A percentile compares a stretch with the other conserved stretches of the same genome.
Conservation (phyloP, 768 basidiomycete genomes). For the Suillus americanus region DNA sequence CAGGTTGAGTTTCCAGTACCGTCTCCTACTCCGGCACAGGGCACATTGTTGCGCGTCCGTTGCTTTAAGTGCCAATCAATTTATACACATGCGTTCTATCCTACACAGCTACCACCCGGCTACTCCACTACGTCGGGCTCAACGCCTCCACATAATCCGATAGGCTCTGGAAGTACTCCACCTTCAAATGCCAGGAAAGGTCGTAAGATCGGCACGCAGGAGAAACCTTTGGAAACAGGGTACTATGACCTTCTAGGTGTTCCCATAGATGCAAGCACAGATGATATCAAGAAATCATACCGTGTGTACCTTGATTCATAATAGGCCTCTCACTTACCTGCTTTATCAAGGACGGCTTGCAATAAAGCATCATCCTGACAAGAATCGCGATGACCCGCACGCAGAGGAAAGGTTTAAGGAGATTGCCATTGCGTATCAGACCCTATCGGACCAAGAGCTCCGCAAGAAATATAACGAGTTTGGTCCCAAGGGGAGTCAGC, state of each 20-base stretch:
- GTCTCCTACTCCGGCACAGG: slow-evolving; percentile 50
- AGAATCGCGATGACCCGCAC: slow-evolving; percentile 82
- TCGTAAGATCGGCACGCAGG: slow-evolving; percentile 86
- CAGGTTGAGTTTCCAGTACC: slow-evolving; percentile 72
- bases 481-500: slow-evolving; percentile 76
- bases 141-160: slow-evolving; percentile 2
- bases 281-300: slow-evolving; percentile 92
- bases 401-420: slow-evolving; percentile 90
- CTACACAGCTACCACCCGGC: slow-evolving; percentile 50
- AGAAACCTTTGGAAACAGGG: slow-evolving; percentile 83
- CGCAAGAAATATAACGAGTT: slow-evolving; percentile 91
- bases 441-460: slow-evolving; percentile 72
- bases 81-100: slow-evolving; percentile 66
- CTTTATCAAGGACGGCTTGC: slow-evolving; percentile 63
- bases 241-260: slow-evolving; percentile 89
- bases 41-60: slow-evolving; percentile 61
- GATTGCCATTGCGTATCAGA: slow-evolving; percentile 88
- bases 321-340: neutral
- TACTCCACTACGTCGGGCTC: slow-evolving; percentile 14
- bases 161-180: slow-evolving; percentile 20
- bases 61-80: slow-evolving; percentile 68
- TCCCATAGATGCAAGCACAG: slow-evolving; percentile 68
- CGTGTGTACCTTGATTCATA: slow-evolving; percentile 40
- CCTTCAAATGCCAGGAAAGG: slow-evolving; percentile 40
- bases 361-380: slow-evolving; percentile 91